Percentiles rank a stretch among this genome's conserved stretches.
These are phyloP conservation scores for Tripterygium wilfordii DNA, from an alignment of 177 flowering plant species.

Conservation along the genomic window DNA sequence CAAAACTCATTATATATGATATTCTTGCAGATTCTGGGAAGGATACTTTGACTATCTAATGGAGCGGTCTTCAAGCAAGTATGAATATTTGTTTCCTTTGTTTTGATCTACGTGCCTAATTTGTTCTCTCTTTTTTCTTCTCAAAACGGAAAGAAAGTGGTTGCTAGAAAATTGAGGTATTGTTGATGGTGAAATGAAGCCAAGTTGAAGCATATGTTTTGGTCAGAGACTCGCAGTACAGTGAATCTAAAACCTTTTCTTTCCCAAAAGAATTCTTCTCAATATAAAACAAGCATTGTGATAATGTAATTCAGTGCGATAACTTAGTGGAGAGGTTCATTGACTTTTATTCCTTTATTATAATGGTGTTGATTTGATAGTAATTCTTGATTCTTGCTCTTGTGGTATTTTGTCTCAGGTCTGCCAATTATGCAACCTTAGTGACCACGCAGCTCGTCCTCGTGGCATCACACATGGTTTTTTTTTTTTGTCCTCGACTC, in stretches of 20 bases:
- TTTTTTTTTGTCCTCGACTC: neutral
- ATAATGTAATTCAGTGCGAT: too few relatives aligned
- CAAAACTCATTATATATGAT: neutral
- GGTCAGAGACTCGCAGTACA: too few relatives aligned
- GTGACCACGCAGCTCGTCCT: constrained; percentile 76
- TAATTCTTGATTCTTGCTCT: neutral
- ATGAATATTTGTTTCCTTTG: constrained; percentile 16
- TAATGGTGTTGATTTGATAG: neutral
- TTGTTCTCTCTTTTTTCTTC: neutral
- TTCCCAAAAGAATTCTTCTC: too few relatives aligned
- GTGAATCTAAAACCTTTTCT: too few relatives aligned
- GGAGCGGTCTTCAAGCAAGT: constrained; percentile 85
- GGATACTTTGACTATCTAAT: constrained; percentile 87
- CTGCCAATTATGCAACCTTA: constrained; percentile 68
- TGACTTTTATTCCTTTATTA: neutral
- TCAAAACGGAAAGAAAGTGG: neutral
- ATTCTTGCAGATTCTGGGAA: constrained; percentile 85
- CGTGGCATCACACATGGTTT: constrained; percentile 92
- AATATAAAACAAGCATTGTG: too few relatives aligned
- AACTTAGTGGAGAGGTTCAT: too few relatives aligned
- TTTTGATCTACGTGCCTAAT: neutral
- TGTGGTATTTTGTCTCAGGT: constrained; percentile 36
- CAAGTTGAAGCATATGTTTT: too few relatives aligned
- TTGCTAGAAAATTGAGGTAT: too few relatives aligned
- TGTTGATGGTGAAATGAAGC: too few relatives aligned